Evolutionary conservation across 2,329 filamentous ascomycete species (phyloP).

Genomic region (Talaromyces islandicus): DNA sequence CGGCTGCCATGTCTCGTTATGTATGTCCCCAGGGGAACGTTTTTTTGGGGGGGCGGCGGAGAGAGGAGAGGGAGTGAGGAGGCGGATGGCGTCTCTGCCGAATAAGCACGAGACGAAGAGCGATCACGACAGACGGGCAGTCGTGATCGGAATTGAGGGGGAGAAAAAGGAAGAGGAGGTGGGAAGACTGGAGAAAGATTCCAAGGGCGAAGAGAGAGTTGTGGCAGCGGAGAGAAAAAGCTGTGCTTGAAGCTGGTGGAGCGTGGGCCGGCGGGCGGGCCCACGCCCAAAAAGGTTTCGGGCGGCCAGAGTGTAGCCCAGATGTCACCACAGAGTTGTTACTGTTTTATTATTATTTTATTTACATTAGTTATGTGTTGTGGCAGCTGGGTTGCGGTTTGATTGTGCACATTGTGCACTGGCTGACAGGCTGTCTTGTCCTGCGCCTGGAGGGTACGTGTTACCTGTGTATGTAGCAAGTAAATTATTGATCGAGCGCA

Average conservation of each 20-base stretch:
- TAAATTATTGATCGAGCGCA: not conserved
- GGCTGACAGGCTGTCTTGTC: no score
- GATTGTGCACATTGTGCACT: no score
- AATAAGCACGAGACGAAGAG: constrained; percentile 8
- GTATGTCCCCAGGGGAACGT: constrained; percentile 11
- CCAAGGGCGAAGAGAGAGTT: constrained; percentile 9
- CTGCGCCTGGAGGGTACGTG: no score
- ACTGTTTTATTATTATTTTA: not conserved
- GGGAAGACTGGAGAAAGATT: constrained; percentile 11
- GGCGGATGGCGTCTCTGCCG: constrained; percentile 7
- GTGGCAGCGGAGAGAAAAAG: constrained; percentile 18
- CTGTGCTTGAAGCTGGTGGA: constrained; percentile 20
- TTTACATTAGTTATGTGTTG: not conserved
- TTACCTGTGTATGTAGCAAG: no score
- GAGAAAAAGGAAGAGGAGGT: not conserved
- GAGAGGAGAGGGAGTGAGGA: constrained; percentile 10
- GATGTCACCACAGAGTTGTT: not conserved
- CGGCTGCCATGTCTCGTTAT: constrained; percentile 35
- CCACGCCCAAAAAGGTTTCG: not conserved
- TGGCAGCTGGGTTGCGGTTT: no score
- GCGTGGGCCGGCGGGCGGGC: constrained; percentile 12
- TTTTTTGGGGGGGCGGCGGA: not conserved
- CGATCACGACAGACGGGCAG: constrained; percentile 11
- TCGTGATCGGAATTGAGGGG: constrained; percentile 8
- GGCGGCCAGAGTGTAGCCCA: not conserved